Base-by-base conservation (phyloP, 2,329 filamentous ascomycete species). In the Zymoseptoria pseudotritici region DNA sequence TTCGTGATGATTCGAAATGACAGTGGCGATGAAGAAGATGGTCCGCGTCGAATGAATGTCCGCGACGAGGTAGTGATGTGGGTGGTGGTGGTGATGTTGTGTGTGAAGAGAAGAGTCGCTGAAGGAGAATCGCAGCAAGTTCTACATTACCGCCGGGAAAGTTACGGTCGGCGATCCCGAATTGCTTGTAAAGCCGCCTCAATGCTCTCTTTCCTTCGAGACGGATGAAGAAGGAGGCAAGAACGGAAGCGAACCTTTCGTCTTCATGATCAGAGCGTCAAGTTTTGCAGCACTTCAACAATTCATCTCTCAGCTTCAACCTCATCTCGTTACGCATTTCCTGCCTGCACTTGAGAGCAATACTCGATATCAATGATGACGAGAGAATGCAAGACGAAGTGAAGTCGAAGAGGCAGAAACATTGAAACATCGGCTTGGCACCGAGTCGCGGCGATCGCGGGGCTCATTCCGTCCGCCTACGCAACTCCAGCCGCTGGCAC, bases 401-500 rank as follows among this genome's bases (percentile, higher is more conserved):
- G 53, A 54, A 36, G 53, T 54, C 26, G 26, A 31, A 13, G 20
- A 31, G n/a, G 52, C 9, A 36, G 52, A 54, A 36, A 29, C 42
- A 20, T 29, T 29, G 26, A 29, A 29, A 29, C 26, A 36, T 54
- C 21, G 9, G 11, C 36, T 46, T 52, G 46, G 20, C 22, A 31
- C 9, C 10, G 24, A 17, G 2, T n/a, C 36, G 17, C 36, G 2
- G 36, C 36, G 36, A 46, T 46, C 36, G 36, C 36, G 36, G 36
- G 36, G 36, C 36, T 13, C 36, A 13, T 46, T 46, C 36, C 56
- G 58, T 52, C 49, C 52, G 24, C 50, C 13, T 62, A 59, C 61
- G 61, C 58, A 62, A 57, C 58, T 57, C 53, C 52, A 60, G 57
- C 51, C 55, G 36, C 36, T 53, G 24, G 54, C 21, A 20, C 29